Base-by-base conservation (phyloP, 495 filamentous ascomycete genomes). In the Penicillium canariense region DNA sequence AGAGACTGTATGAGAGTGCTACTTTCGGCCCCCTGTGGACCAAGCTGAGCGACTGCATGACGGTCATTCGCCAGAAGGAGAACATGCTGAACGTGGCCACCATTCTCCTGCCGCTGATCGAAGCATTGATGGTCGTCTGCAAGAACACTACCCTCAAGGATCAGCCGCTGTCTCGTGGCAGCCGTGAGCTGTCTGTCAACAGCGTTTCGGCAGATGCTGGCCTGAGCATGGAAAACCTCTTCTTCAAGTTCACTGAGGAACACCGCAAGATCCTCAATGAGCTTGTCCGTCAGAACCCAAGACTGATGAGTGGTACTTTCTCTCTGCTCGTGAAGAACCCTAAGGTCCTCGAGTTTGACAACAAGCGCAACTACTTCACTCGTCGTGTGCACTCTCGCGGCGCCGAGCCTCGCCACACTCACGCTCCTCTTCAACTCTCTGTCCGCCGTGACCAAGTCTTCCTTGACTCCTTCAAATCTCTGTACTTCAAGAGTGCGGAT, bases 351-450 rank as follows among this genome's bases (percentile, higher is more conserved):
- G 94, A 99, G 61, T 99, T 99, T 63, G 94, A 99, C 69, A 99
- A 97, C 75, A 99, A 99, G 80, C 92, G 95, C 61, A 97, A 95
- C 69, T 99, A 94, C 81, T 99, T 99, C 77, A 97, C 82, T 69
- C 88, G 95, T 39, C 89, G 88, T 58, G 81, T 99, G 17, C 94
- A 97, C 68, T 80, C 84, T 31, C 89, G 92, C 50, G 77, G 76
- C 6, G 79, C 80, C 11, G 82, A 88, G 57, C 77, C 82, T 56
- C 76, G 84, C 56, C 80, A 86, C 53, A 71, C 84, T 23, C 84
- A 89, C 59, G 85, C 87, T 52, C 80, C 95, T 52, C 78, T 99
- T 43, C 92, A 97, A 68, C 82, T 99, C 38, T 84, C 81, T 58
- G 89, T 97, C 48, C 89, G 94, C 56, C 88, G 94, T 65, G 91